Base-by-base conservation (phyloP, 2,329 filamentous ascomycete genomes). In the Botryotinia convoluta region DNA sequence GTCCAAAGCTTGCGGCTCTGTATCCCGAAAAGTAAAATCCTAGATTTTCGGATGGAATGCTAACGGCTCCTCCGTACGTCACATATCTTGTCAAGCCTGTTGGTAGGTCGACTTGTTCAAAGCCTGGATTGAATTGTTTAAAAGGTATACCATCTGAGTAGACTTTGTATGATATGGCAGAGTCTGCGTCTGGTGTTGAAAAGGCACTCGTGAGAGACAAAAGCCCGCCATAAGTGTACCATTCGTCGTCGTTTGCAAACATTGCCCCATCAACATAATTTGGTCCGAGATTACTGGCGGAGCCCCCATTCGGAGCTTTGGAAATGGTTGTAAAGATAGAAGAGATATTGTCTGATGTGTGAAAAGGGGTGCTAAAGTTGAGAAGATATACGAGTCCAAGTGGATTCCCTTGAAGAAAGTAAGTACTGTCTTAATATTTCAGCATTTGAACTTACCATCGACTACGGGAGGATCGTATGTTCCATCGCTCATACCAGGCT, bases 1-100 rank as follows among this genome's bases (percentile, higher is more conserved):
- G 81, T 0, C 88, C 89, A 77, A 83, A 85, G 20, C 81, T 81
- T 0, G 84, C 80, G 0, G 88, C 85, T 22, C 83, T 86, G 80
- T 91, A 82, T 0, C 92, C 92, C 0, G 89, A 88, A 76, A 93
- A 92, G 77, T 93, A 93, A 84, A 89, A 93, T 0, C 90, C 90
- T 76, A 89, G 86, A 75, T 92, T 90, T 80, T 93, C 91, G 0
- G 90, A 92, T 0, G 91, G 91, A 0, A 88, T 89, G 61, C 84
- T 92, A 18, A 86, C 89, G 0, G 86, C 87, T 2, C 87, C 91
- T 29, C 92, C 91, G 75, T 87, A 89, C 0, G 90, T 87, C 35
- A 93, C 77, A 77, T 91, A 92, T 67, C 87, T 84, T 32, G 87
- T 92, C 8, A 91, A 79, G 10, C 78, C 81, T 5, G 81, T 75